Conservation (phyloP, 352 stramenopile genomes). For the Phytophthora multivora region DNA sequence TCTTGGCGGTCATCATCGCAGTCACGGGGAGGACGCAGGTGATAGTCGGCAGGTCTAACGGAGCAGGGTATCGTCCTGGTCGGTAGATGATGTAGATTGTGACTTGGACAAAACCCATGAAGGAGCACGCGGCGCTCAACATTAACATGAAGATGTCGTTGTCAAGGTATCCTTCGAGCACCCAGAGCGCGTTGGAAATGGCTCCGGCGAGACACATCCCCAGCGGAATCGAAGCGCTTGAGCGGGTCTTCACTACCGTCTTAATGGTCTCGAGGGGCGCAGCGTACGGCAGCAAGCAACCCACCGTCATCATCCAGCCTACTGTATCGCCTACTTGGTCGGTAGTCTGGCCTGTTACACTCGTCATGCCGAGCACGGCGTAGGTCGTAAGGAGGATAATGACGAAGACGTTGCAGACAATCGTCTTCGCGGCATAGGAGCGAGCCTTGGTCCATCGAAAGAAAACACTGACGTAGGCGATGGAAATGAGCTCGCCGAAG, state of each 20-base stretch:
- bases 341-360: slow-evolving; percentile 20
- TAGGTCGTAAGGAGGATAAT: slow-evolving; percentile 26
- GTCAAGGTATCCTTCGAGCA: slow-evolving; percentile 32
- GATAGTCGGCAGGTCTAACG: background rate
- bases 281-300: slow-evolving; percentile 38
- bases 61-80: slow-evolving; percentile 13
- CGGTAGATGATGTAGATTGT: slow-evolving; percentile 31
- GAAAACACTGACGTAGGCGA: slow-evolving; percentile 32
- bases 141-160: slow-evolving; percentile 29
- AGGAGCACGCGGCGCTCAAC: slow-evolving; percentile 17
- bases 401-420: slow-evolving; percentile 13
- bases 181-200: slow-evolving; percentile 41
- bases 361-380: slow-evolving; percentile 26
- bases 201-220: slow-evolving; percentile 35
- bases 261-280: slow-evolving; percentile 43
- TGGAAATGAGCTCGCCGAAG: slow-evolving; percentile 21
- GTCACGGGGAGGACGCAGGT: slow-evolving; percentile 16
- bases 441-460: slow-evolving; percentile 22
- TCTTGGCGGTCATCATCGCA: slow-evolving; percentile 9
- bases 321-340: slow-evolving; percentile 22
- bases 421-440: slow-evolving; percentile 23
- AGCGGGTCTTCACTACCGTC: slow-evolving; percentile 37
- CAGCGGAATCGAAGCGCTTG: slow-evolving; percentile 34
- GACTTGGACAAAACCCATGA: slow-evolving; percentile 29
- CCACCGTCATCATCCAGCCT: slow-evolving; percentile 38